Evolutionary conservation across 148 eudicot species (phyloP), one percentile per base, ranked within the genome.

Genomic region (Hydrangea macrophylla): DNA sequence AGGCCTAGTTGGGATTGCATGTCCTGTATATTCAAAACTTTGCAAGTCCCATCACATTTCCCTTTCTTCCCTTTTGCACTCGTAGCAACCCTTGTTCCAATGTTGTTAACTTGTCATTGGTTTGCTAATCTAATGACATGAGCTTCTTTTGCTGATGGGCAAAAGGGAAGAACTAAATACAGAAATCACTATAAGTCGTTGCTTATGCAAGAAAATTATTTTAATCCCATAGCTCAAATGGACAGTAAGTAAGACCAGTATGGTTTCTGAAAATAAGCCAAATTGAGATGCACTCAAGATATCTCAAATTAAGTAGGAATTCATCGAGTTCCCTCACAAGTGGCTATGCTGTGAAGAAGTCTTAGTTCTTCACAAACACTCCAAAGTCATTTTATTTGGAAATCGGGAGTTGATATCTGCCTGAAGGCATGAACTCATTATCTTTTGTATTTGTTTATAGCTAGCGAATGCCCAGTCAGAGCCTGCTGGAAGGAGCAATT

Each of bases 401-500:
- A 45, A n/a, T 45, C 17, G 7, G 15, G 17, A n/a, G 17, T 48
- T 48, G 7, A 3, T 18, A 18, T 48, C 53, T n/a, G 22, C 2
- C 53, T 48, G 23, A 15, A 48, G 5, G 17, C 53, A 18, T 48
- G 20, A 15, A 12, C n/a, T 48, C 23, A 48, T 17, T 2, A 3
- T 48, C 7, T 48, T n/a, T 7, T 48, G 17, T 17, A 6, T 65
- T 54, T 24, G 45, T 30, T 73, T 77, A 64, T 80, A 84, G 87
- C 67, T 17, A 9, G 76, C 60, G 37, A 58, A 72, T 24, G 23
- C 56, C 33, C 53, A 26, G 39, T 66, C 60, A 35, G 66, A 62
- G 62, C 62, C 76, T 35, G 58, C 66, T 69, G 51, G 76, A 17
- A 53, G 15, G 23, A 65, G 36, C 20, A 64, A 50, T 42, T 50